These are phyloP conservation scores for Paradendryphiella salina DNA, from an alignment of 2,329 filamentous ascomycete species.

Conservation along the genomic window DNA sequence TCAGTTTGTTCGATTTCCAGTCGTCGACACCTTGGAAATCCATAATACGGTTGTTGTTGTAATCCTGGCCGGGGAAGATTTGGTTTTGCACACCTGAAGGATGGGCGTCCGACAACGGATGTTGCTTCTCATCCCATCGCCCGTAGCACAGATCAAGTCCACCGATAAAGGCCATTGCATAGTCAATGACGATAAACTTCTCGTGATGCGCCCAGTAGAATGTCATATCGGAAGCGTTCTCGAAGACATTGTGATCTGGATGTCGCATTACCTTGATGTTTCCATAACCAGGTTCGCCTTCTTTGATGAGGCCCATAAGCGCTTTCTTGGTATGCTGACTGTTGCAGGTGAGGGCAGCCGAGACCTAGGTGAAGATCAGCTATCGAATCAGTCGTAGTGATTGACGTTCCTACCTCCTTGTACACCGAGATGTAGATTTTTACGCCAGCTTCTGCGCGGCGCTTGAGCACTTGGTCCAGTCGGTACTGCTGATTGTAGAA, in stretches of 20 bases:
- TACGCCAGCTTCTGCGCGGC: conserved; percentile 86
- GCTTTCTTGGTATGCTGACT: conserved; percentile 91
- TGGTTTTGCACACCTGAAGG: conserved; percentile 80
- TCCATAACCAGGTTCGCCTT: conserved; percentile 78
- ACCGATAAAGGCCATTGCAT: conserved; percentile 86
- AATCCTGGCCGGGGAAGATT: conserved; percentile 93
- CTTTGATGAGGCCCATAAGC: conserved; percentile 76
- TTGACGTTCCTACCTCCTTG: conserved; percentile 64
- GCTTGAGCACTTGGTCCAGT: conserved; percentile 83
- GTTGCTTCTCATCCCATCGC: conserved; percentile 86
- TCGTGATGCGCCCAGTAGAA: conserved; percentile 99
- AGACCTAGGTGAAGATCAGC: conserved; percentile 31
- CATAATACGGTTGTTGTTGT: conserved; percentile 96
- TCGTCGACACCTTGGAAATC: conserved; percentile 90
- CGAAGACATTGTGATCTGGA: conserved; percentile 91
- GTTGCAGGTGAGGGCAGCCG: conserved; percentile 75
- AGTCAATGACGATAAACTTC: conserved; percentile 95
- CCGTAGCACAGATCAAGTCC: conserved; percentile 95
- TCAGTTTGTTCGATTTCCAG: conserved; percentile 91
- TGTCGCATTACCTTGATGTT: conserved; percentile 91
- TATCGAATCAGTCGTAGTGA: no score
- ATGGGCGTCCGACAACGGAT: conserved; percentile 83
- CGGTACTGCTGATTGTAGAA: conserved; percentile 82
- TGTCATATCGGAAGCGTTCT: conserved; percentile 93
- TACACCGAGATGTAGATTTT: conserved; percentile 95